phyloP scores from a whole-genome alignment of 208 protist genomes.

The Trichomonas tenax region DNA sequence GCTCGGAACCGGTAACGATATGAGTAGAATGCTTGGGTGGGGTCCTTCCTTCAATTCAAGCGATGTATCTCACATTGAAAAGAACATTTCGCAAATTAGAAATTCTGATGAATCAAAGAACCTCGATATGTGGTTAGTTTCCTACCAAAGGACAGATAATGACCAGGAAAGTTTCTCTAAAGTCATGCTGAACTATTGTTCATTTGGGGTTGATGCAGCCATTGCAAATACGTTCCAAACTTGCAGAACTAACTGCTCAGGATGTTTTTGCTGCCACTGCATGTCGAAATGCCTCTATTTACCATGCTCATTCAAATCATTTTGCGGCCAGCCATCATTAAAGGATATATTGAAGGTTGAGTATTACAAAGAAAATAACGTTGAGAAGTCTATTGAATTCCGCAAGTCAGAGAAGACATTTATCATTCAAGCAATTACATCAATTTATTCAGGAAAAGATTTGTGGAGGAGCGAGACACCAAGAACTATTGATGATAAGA shows the following conservation, averaged over 20 bases:
- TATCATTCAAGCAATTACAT: not conserved
- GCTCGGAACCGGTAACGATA: not conserved
- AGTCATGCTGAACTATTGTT: not conserved
- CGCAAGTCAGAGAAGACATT: not conserved
- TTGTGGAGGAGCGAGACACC: not conserved
- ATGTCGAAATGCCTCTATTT: not conserved
- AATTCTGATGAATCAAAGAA: not conserved
- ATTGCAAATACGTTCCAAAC: not conserved
- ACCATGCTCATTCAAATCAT: not conserved
- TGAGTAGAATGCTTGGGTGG: not conserved
- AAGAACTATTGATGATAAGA: not conserved
- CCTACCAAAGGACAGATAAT: not conserved
- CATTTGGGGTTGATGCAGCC: not conserved
- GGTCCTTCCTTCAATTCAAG: not conserved
- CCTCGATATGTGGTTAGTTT: not conserved
- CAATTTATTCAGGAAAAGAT: not conserved
- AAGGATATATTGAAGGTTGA: not conserved
- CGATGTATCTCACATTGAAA: not conserved
- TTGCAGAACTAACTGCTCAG: not conserved
- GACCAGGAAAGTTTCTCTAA: not conserved
- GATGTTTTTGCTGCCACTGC: not conserved
- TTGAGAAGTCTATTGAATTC: not conserved
- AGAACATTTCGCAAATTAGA: not conserved
- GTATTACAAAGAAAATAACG: not conserved
- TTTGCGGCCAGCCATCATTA: not conserved